These are phyloP conservation scores for Aspergillus carlsbadensis DNA, from an alignment of 495 filamentous ascomycete genomes.

Conservation along the genomic window DNA sequence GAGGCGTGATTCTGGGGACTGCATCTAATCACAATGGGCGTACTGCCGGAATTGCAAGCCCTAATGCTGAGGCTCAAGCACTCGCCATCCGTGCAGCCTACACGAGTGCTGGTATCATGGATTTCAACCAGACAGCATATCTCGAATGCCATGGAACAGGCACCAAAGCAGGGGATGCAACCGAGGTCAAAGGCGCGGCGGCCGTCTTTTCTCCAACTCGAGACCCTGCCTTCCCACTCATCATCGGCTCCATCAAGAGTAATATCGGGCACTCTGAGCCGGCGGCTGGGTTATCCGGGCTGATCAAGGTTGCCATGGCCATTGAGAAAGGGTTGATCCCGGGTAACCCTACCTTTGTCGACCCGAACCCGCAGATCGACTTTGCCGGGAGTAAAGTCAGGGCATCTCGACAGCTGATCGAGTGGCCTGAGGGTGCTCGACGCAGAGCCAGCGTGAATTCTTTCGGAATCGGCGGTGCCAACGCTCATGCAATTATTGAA, in stretches of 20 bases:
- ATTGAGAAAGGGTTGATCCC: slow-evolving; percentile 47
- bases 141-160: slow-evolving; percentile 43
- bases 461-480: slow-evolving; percentile 65
- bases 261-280: slow-evolving; percentile 50
- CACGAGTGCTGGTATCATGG: background rate
- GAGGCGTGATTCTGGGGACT: too few species aligned
- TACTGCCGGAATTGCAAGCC: slow-evolving; percentile 2
- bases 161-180: slow-evolving; percentile 33
- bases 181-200: slow-evolving; percentile 44
- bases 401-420: too few species aligned
- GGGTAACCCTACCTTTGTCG: too few species aligned
- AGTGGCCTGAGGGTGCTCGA: slow-evolving; percentile 32
- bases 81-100: slow-evolving; percentile 1
- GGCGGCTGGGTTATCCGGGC: slow-evolving; percentile 48
- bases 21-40: too few species aligned
- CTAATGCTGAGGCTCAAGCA: slow-evolving; percentile 15
- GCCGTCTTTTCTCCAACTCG: slow-evolving; percentile 36
- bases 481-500: slow-evolving; percentile 62
- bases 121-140: slow-evolving; percentile 9
- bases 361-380: too few species aligned
- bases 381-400: too few species aligned
- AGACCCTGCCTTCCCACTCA: background rate
- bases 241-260: slow-evolving; percentile 16
- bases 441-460: slow-evolving; percentile 55
- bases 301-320: slow-evolving; percentile 53